Conservation (phyloP, 2,329 filamentous ascomycete species). For the Ilyonectria robusta region DNA sequence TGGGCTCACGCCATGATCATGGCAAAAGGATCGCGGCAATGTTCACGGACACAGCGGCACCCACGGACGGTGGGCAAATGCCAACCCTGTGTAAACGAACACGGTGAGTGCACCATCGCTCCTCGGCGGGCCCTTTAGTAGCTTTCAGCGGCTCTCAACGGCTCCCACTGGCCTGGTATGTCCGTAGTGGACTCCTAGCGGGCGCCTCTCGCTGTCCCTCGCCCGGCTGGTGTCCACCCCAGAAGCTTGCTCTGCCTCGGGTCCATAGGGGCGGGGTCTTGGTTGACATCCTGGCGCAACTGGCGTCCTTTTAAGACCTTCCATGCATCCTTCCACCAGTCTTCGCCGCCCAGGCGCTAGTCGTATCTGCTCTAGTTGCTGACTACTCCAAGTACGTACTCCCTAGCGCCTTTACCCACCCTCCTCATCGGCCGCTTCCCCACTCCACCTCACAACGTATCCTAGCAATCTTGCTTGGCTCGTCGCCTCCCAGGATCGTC, state of each 20-base stretch:
- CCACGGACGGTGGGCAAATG: slow-evolving; percentile 9
- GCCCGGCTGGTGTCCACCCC: slow-evolving; percentile 13
- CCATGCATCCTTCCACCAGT: slow-evolving; percentile 48
- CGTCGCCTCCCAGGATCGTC: slow-evolving; percentile 35
- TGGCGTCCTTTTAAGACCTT: slow-evolving; percentile 37
- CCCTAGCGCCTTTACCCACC: slow-evolving; percentile 3
- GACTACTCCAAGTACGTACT: slow-evolving; percentile 9
- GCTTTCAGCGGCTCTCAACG: slow-evolving; percentile 10
- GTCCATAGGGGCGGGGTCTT: slow-evolving; percentile 33
- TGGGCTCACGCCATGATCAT: slow-evolving; percentile 44
- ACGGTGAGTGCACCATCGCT: slow-evolving; percentile 5
- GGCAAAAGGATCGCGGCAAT: slow-evolving; percentile 36
- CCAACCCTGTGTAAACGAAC: neutral
- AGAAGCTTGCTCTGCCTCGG: slow-evolving; percentile 24
- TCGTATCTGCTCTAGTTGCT: slow-evolving; percentile 26
- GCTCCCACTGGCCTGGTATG: slow-evolving; percentile 7
- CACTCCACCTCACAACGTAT: slow-evolving; percentile 32
- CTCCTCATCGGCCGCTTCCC: slow-evolving; percentile 38
- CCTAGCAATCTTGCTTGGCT: slow-evolving; percentile 30
- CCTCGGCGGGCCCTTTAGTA: slow-evolving; percentile 4
- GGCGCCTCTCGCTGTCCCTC: slow-evolving; percentile 3
- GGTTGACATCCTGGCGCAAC: slow-evolving; percentile 26
- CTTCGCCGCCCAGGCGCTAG: slow-evolving; percentile 39
- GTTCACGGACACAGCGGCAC: slow-evolving; percentile 30
- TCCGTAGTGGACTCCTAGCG: neutral